Conservation (phyloP, 148 eudicot genomes). For the Vaccinium macrocarpon region DNA sequence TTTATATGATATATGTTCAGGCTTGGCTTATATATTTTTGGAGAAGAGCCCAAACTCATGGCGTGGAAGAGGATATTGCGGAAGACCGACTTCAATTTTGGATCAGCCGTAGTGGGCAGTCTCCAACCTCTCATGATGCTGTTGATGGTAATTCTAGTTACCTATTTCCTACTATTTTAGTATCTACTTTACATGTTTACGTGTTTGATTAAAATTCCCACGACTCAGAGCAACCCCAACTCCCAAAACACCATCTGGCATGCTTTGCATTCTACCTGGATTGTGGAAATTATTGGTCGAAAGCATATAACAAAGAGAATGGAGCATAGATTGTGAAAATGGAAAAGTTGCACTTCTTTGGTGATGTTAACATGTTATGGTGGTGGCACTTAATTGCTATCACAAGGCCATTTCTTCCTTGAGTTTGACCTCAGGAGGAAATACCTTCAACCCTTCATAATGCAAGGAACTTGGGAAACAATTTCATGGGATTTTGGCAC, state of each 20-base stretch:
- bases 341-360: background rate
- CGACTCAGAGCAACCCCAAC: background rate
- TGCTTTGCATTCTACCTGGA: background rate
- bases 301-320: background rate
- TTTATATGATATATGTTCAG: conserved; percentile 8
- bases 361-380: background rate
- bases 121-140: conserved; percentile 29
- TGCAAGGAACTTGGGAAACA: background rate
- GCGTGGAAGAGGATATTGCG: conserved; percentile 32
- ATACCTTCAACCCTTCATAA: background rate
- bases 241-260: background rate
- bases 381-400: background rate
- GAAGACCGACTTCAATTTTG: conserved; percentile 29
- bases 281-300: background rate
- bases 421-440: background rate
- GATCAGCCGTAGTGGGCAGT: conserved; percentile 28
- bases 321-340: background rate
- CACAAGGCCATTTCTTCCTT: background rate
- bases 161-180: background rate
- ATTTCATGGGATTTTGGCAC: background rate
- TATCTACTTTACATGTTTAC: background rate
- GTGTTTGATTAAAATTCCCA: background rate
- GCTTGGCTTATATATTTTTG: conserved; percentile 31
- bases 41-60: conserved; percentile 27
- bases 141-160: conserved; percentile 26